phyloP scores from a whole-genome alignment of 2,329 filamentous ascomycete species.

The Botrytis fabae region DNA sequence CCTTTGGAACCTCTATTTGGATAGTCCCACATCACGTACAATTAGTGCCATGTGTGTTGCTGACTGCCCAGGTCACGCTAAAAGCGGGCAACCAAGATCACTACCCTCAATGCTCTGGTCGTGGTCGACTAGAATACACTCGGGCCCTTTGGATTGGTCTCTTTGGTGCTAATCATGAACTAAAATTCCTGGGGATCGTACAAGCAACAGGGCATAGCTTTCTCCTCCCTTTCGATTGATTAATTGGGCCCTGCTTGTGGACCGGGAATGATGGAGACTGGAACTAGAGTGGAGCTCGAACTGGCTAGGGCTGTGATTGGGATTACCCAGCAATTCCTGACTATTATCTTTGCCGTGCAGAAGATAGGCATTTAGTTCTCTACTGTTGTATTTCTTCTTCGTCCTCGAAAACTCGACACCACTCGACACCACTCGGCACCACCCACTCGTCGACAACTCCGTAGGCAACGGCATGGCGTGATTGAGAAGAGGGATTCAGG shows the following conservation, averaged over 20 bases:
- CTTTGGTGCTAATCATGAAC: not conserved
- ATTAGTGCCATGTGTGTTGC: not conserved
- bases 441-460: not conserved
- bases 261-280: slow-evolving; percentile 1
- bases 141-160: slow-evolving; percentile 15
- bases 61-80: slow-evolving; percentile 1
- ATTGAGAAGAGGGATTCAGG: not conserved
- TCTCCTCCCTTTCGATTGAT: slow-evolving; percentile 15
- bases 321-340: slow-evolving; percentile 6
- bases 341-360: slow-evolving; percentile 9
- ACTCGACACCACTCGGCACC: not conserved
- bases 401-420: slow-evolving; percentile 13
- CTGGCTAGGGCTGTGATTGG: not conserved
- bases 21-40: not conserved
- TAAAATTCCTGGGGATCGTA: slow-evolving; percentile 16
- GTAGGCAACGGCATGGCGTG: not conserved
- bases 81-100: slow-evolving; percentile 17
- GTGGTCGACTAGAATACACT: slow-evolving; percentile 14
- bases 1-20: not conserved
- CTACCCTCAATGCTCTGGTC: not conserved
- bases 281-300: slow-evolving; percentile 3
- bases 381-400: not conserved
- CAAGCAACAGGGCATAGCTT: slow-evolving; percentile 19
- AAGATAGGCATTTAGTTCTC: not conserved
- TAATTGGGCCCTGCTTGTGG: slow-evolving; percentile 4